phyloP scores from a whole-genome alignment of 805 yeast species.

The Helenozyma baotianmanensis region DNA sequence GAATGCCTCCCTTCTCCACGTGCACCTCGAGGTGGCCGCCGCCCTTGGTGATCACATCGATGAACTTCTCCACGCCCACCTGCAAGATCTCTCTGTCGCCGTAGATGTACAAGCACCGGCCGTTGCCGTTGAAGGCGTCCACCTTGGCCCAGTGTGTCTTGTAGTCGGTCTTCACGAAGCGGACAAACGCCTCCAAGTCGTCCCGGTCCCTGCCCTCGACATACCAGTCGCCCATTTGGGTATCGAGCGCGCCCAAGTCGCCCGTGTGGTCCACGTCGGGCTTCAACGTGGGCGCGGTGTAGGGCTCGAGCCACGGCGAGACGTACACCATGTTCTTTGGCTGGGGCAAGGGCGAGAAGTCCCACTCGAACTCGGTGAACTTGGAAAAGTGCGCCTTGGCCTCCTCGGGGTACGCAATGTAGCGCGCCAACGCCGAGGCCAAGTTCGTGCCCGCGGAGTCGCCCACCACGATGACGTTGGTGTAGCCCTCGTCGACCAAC shows the following conservation, averaged over 20 bases:
- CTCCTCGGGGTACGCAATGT: conserved; percentile 29
- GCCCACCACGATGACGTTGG: conserved; percentile 11
- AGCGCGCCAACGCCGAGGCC: conserved; percentile 12
- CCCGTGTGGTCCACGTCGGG: conserved; percentile 23
- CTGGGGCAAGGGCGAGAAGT: conserved; percentile 19
- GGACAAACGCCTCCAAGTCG: conserved; percentile 15
- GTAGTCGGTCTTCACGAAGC: conserved; percentile 21
- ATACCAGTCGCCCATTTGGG: conserved; percentile 29
- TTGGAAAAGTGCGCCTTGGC: conserved; percentile 19
- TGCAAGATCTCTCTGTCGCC: conserved; percentile 33
- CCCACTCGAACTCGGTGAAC: conserved; percentile 18
- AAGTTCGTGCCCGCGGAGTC: conserved; percentile 14
- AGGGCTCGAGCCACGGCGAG: conserved; percentile 37
- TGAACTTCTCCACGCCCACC: conserved; percentile 25
- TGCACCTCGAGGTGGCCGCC: conserved; percentile 15
- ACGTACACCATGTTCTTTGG: conserved; percentile 25
- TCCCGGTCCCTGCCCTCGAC: conserved; percentile 18
- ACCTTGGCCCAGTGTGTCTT: conserved; percentile 25
- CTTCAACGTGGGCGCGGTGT: conserved; percentile 18
- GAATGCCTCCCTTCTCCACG: conserved; percentile 32
- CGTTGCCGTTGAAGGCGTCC: conserved; percentile 18
- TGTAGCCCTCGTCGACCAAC: conserved; percentile 9
- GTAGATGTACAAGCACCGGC: conserved; percentile 19
- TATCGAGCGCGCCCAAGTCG: conserved; percentile 28
- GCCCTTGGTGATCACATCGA: conserved; percentile 15